These are phyloP conservation scores for Trypanosoma rangeli DNA, from an alignment of 208 protist genomes.

Conservation along the genomic window DNA sequence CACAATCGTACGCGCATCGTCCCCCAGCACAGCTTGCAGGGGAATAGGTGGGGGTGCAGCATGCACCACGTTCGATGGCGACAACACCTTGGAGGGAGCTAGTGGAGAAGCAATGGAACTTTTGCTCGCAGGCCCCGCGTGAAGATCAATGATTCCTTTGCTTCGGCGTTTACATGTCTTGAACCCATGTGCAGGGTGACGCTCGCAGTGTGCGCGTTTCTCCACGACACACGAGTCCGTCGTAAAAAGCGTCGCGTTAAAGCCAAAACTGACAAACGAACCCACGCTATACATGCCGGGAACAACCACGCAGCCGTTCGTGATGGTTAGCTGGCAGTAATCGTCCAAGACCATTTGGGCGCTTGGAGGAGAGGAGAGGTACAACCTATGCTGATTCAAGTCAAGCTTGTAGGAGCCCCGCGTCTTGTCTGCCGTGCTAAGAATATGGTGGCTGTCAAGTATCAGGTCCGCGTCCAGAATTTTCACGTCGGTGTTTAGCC, in stretches of 20 bases:
- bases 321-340: slow-evolving; percentile 81
- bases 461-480: slow-evolving; percentile 48
- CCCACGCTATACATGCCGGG: slow-evolving; percentile 79
- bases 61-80: neutral
- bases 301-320: slow-evolving; percentile 80
- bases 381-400: slow-evolving; percentile 63
- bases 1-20: neutral
- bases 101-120: slow-evolving; percentile 8
- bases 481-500: slow-evolving; percentile 49
- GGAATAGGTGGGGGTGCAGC: neutral
- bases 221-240: slow-evolving; percentile 55
- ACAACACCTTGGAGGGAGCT: neutral
- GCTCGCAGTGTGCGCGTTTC: slow-evolving; percentile 35
- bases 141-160: slow-evolving; percentile 17
- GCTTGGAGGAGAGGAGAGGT: slow-evolving; percentile 49
- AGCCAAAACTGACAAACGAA: slow-evolving; percentile 82
- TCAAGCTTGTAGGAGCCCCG: slow-evolving; percentile 78
- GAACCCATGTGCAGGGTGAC: neutral
- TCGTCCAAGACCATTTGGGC: slow-evolving; percentile 71
- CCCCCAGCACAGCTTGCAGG: neutral
- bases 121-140: slow-evolving; percentile 9
- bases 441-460: slow-evolving; percentile 72
- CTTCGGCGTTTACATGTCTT: slow-evolving; percentile 4
- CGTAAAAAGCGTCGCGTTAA: slow-evolving; percentile 57
- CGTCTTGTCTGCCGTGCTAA: slow-evolving; percentile 53